Conservation (phyloP, 495 filamentous ascomycete species). For the Podospora anserina region DNA sequence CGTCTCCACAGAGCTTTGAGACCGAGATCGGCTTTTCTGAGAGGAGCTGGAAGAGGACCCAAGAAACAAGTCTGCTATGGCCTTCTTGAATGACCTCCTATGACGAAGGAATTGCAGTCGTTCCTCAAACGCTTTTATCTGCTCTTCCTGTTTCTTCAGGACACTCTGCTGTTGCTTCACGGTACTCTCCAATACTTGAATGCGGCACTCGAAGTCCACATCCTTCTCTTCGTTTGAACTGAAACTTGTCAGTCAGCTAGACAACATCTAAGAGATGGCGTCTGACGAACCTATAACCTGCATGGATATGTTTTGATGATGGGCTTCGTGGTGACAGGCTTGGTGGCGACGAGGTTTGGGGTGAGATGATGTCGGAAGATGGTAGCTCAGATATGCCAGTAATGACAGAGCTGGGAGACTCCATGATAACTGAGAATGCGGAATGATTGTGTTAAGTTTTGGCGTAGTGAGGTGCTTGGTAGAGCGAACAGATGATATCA, state of each 20-base stretch:
- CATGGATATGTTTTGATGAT: background rate
- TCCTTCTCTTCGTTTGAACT: background rate
- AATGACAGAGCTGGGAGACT: too few species aligned
- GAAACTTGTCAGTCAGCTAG: background rate
- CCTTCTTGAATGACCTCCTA: too few species aligned
- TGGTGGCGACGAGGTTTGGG: background rate
- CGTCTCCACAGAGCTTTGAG: too few species aligned
- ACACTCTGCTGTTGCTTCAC: background rate
- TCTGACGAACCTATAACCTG: background rate
- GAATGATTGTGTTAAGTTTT: background rate
- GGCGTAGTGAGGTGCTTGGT: background rate
- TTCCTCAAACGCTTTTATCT: background rate
- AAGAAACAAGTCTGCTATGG: too few species aligned
- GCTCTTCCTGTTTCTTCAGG: background rate
- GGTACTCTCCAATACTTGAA: background rate
- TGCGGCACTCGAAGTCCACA: background rate
- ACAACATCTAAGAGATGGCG: background rate
- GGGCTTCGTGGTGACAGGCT: too few species aligned
- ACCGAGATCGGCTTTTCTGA: too few species aligned
- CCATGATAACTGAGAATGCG: too few species aligned
- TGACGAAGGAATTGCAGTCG: too few species aligned
- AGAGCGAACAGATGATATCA: background rate
- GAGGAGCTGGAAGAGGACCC: too few species aligned
- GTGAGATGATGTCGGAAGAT: background rate
- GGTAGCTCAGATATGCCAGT: background rate